Base-by-base conservation (phyloP, 352 stramenopile species). In the Thalassiosira exigua region DNA sequence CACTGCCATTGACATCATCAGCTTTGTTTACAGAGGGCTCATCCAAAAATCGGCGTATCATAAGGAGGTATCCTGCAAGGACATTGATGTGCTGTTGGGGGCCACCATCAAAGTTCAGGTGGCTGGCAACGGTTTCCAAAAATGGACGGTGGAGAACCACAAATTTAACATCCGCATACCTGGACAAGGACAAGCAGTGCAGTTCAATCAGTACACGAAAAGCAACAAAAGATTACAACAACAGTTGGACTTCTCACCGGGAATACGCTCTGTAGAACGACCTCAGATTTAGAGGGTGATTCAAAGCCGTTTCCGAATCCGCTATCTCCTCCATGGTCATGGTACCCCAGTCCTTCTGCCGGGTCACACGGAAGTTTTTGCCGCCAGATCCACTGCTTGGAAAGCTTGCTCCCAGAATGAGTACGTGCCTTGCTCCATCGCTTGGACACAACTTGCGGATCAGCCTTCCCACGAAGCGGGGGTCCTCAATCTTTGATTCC, bases 101-200 rank as follows among this genome's bases (percentile, higher is more conserved):
- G 1, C 66, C 66, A 14, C 26, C 29, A 27, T 75, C 66, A 52
- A 52, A 75, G 22, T 68, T 27, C 3, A 0, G 19, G 39, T 75
- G 66, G 0, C 26, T 53, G 14, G 66, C 36, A n/a, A 75, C 67
- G 14, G 66, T 75, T 42, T 57, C 56, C 0, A 66, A 36, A 46
- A 58, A 75, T 14, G 54, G 52, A 32, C 66, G 36, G 36, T 75
- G 54, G 1, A 75, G 17, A 4, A 75, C 66, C 11, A 75, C 29
- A 17, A 68, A 68, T 27, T 75, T 75, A n/a, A 75, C 52, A 7
- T 75, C 66, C 1, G 58, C 52, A 46, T 66, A 64, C 9, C n/a
- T n/a, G n/a, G n/a, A n/a, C n/a, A n/a, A n/a, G n/a, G n/a, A n/a
- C n/a, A n/a, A n/a, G n/a, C n/a, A n/a, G n/a, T n/a, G n/a, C n/a